Percentiles rank a stretch among this genome's conserved stretches.
phyloP scores from a whole-genome alignment of 306 rosid species.

The Geum urbanum region DNA sequence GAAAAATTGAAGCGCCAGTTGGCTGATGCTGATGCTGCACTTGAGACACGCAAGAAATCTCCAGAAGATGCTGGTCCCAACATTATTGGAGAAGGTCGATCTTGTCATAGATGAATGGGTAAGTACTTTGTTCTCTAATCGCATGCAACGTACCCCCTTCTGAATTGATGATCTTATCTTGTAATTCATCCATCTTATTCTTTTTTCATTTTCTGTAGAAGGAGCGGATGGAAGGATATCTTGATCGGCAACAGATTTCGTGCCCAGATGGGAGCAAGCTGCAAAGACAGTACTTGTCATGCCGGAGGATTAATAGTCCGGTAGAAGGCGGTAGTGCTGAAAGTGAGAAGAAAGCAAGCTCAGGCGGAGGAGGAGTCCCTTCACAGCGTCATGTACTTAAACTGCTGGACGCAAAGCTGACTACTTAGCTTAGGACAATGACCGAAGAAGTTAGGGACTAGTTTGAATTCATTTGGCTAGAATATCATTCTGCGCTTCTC shows the following conservation, averaged over 20 bases:
- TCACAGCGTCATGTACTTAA: conserved; percentile 30
- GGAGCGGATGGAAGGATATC: conserved; percentile 95
- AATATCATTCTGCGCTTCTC: neutral
- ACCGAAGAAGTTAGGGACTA: neutral
- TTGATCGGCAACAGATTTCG: conserved; percentile 62
- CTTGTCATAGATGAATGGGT: conserved; percentile 99
- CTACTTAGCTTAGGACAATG: neutral
- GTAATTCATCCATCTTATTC: conserved; percentile 8
- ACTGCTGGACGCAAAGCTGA: conserved; percentile 28
- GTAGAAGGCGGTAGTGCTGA: neutral
- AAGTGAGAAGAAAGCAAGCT: conserved; percentile 1
- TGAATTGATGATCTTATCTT: neutral
- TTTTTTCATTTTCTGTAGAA: conserved; percentile 46
- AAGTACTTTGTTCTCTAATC: conserved; percentile 19
- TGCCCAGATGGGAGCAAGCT: neutral
- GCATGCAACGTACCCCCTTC: neutral
- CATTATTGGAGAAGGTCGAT: conserved; percentile 82
- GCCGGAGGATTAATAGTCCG: neutral
- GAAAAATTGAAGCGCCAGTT: conserved; percentile 71
- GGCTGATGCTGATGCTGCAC: conserved; percentile 76
- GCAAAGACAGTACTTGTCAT: neutral
- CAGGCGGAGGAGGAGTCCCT: conserved; percentile 26
- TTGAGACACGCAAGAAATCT: conserved; percentile 74
- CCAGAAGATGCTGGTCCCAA: conserved; percentile 67
- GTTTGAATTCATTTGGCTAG: neutral